A percentile compares a stretch with the other conserved stretches of the same genome.
phyloP scores from a whole-genome alignment of 345 rosid species.

The Acer saccharum region DNA sequence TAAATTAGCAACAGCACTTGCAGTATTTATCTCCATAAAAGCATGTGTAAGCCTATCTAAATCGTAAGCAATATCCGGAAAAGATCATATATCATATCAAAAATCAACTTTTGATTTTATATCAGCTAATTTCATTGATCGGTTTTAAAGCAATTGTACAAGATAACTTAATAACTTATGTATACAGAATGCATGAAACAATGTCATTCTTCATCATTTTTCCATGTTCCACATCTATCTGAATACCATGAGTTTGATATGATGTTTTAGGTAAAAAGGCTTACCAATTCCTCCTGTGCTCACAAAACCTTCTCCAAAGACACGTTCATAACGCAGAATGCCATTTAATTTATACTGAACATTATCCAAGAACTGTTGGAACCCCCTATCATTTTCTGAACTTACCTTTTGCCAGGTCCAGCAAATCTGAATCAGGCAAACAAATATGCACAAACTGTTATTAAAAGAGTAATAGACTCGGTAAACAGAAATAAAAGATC shows the following conservation, averaged over 20 bases:
- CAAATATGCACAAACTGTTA: slow-evolving; percentile 14
- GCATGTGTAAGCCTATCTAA: background rate
- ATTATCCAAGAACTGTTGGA: slow-evolving; percentile 93
- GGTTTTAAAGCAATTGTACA: background rate
- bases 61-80: background rate
- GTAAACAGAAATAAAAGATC: slow-evolving; percentile 16
- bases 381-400: slow-evolving; percentile 80
- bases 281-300: slow-evolving; percentile 98
- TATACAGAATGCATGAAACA: background rate
- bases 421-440: slow-evolving; percentile 70
- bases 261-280: slow-evolving; percentile 6
- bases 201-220: background rate
- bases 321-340: slow-evolving; percentile 90
- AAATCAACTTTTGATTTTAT: background rate
- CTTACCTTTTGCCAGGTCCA: slow-evolving; percentile 89
- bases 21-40: background rate
- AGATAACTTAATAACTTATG: background rate
- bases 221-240: background rate
- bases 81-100: background rate
- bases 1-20: background rate
- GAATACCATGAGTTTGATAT: background rate
- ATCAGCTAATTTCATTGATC: background rate
- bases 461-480: slow-evolving; percentile 15
- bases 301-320: slow-evolving; percentile 91
- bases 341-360: slow-evolving; percentile 85